Evolutionary conservation across 2,329 filamentous ascomycete genomes (phyloP).

Genomic region (Fusarium transvaalense): DNA sequence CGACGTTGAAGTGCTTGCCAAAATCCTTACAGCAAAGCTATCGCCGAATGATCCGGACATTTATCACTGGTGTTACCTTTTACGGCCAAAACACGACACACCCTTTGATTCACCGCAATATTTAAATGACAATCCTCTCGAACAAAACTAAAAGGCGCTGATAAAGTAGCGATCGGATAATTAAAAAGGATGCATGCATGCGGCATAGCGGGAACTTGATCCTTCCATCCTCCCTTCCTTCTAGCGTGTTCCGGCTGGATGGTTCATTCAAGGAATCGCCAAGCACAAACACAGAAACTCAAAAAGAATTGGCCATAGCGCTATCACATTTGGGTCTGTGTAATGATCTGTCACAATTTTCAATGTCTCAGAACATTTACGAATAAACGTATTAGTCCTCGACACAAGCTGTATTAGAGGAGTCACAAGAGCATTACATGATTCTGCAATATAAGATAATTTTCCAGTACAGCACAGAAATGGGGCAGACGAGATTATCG

Average conservation of each 20-base stretch:
- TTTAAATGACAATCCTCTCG: conserved; percentile 16
- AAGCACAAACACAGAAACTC: background rate
- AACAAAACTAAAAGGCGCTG: conserved; percentile 14
- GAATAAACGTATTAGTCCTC: background rate
- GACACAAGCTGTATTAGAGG: background rate
- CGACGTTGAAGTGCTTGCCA: conserved; percentile 57
- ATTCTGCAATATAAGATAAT: background rate
- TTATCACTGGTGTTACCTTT: conserved; percentile 60
- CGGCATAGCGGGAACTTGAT: conserved; percentile 3
- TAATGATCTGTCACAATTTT: background rate
- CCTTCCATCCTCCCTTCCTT: conserved; percentile 1
- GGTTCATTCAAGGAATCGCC: conserved; percentile 4
- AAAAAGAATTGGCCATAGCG: conserved; percentile 1
- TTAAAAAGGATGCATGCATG: conserved; percentile 7
- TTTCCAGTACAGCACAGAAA: background rate
- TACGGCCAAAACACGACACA: conserved; percentile 51
- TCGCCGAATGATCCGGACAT: conserved; percentile 60
- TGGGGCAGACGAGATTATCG: no score
- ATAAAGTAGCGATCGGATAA: background rate
- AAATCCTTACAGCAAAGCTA: conserved; percentile 57
- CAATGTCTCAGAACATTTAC: background rate
- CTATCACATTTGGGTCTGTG: background rate
- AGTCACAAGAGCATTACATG: background rate
- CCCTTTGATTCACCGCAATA: conserved; percentile 12
- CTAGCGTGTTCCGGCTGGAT: conserved; percentile 6